Evolutionary conservation across 73 alveolate species (phyloP), one percentile per base, ranked within the genome.

Genomic region (Paramecium bursaria): DNA sequence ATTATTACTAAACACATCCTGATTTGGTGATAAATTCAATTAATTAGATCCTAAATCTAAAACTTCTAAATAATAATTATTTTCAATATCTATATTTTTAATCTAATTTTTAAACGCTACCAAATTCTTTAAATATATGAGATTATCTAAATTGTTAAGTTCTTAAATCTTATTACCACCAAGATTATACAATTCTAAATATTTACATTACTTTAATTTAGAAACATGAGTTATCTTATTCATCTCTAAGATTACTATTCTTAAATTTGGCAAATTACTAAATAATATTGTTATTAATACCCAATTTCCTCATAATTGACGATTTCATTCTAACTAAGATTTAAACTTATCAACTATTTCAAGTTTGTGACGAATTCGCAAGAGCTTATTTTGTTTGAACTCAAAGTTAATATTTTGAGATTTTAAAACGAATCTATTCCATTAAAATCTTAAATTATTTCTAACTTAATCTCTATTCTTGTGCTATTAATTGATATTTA

Each of bases 31-130:
- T 10, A 67, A 39, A 15, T 42, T 35, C 1, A 67, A 39, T 42
- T 67, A 13, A 35, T 67, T 67, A 31, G 82, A 67, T 25, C 82
- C 35, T 4, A 67, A 67, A 67, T 67, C 82, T 21, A 42, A 44
- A 3, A 67, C 44, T 14, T 67, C 82, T 5, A 67, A 42, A 15
- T 39, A 39, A 0, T 39, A 11, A 42, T 47, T 25, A 9, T 67
- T 67, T 35, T 44, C 49, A 14, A 67, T 9, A 33, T 47, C 54
- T 3, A 67, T 19, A 4, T 14, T 67, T 21, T 67, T 67, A 39
- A 67, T 39, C 35, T 67, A 42, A 39, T 67, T 67, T 19, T 67
- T 67, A 39, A 31, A 67, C 2, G 44, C 15, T 10, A 39, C 19
- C 22, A 67, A 17, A 17, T 67, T 17, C 44, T 67, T 67, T 14